Conservation (phyloP, 495 filamentous ascomycete species). For the Parathielavia appendiculata region DNA sequence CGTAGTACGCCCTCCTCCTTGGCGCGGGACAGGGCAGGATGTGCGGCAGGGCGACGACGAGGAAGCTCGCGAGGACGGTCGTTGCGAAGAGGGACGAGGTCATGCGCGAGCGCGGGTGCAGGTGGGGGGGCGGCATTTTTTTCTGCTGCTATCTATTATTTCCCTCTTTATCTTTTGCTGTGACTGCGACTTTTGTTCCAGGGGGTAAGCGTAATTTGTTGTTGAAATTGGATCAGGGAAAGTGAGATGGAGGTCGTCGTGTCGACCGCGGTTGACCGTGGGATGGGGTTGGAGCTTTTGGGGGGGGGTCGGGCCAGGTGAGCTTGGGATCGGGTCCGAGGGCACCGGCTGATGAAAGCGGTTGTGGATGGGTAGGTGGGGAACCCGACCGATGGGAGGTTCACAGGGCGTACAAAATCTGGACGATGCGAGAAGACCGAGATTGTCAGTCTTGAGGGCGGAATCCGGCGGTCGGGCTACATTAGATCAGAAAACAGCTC, state of each 20-base stretch:
- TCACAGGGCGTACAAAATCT: too few relatives aligned
- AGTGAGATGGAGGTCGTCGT: too few relatives aligned
- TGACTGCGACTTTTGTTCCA: neutral
- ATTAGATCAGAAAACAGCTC: too few relatives aligned
- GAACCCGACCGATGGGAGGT: too few relatives aligned
- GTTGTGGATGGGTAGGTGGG: too few relatives aligned
- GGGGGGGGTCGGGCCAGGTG: neutral
- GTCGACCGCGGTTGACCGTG: neutral
- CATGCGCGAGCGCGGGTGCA: conserved; percentile 86
- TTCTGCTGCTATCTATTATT: neutral
- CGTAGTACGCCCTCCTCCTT: conserved; percentile 58
- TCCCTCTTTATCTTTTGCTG: neutral
- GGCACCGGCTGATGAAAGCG: too few relatives aligned
- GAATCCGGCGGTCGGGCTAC: too few relatives aligned
- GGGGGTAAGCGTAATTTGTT: too few relatives aligned
- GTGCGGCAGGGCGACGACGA: conserved; percentile 88
- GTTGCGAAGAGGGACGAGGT: conserved; percentile 90
- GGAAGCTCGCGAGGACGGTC: conserved; percentile 85
- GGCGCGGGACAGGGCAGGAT: conserved; percentile 88
- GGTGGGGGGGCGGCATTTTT: conserved; percentile 72
- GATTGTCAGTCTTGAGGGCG: too few relatives aligned
- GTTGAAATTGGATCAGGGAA: too few relatives aligned
- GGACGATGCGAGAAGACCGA: too few relatives aligned
- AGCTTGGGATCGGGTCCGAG: neutral
- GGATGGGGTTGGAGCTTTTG: neutral